These are phyloP conservation scores for Trametes meyenii DNA, from an alignment of 768 basidiomycete genomes.

Conservation along the genomic window DNA sequence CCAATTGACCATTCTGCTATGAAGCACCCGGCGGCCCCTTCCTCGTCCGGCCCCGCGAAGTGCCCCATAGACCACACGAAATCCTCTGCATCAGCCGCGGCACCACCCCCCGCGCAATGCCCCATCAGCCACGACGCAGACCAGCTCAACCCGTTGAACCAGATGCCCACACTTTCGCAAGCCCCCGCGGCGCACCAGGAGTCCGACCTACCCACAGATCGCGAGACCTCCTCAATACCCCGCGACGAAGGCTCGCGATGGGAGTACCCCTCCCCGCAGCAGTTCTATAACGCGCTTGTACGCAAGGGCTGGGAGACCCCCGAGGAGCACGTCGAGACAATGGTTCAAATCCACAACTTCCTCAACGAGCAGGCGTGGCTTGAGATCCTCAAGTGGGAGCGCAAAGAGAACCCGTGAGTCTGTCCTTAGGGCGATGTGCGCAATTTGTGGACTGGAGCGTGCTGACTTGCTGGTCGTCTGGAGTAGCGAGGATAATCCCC, in stretches of 20 bases:
- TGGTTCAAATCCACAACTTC: slow-evolving; percentile 99
- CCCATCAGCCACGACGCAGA: slow-evolving; percentile 58
- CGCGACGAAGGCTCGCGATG: slow-evolving; percentile 62
- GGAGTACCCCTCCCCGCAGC: slow-evolving; percentile 98
- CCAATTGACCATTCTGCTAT: slow-evolving; percentile 28
- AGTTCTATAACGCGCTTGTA: slow-evolving; percentile 96
- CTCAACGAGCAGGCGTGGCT: slow-evolving; percentile 96
- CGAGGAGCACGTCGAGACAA: slow-evolving; percentile 92
- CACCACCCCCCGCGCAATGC: slow-evolving; percentile 48
- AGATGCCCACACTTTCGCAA: slow-evolving; percentile 87
- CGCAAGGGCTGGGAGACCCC: slow-evolving; percentile 98
- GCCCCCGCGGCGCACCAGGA: slow-evolving; percentile 59
- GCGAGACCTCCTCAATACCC: slow-evolving; percentile 86
- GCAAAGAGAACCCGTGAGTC: slow-evolving; percentile 61
- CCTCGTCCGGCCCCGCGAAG: slow-evolving; percentile 30
- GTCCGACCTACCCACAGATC: slow-evolving; percentile 65
- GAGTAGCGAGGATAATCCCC: slow-evolving; percentile 63
- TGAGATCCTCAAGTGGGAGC: slow-evolving; percentile 94
- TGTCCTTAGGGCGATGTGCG: neutral
- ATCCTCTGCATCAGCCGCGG: slow-evolving; percentile 2
- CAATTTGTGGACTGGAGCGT: neutral
- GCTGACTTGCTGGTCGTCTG: slow-evolving; percentile 5
- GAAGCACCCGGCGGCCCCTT: slow-evolving; percentile 7
- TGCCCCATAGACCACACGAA: slow-evolving; percentile 44
- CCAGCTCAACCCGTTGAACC: slow-evolving; percentile 70